phyloP scores from a whole-genome alignment of 164 flowering plant genomes.

The Litsea cubeba region DNA sequence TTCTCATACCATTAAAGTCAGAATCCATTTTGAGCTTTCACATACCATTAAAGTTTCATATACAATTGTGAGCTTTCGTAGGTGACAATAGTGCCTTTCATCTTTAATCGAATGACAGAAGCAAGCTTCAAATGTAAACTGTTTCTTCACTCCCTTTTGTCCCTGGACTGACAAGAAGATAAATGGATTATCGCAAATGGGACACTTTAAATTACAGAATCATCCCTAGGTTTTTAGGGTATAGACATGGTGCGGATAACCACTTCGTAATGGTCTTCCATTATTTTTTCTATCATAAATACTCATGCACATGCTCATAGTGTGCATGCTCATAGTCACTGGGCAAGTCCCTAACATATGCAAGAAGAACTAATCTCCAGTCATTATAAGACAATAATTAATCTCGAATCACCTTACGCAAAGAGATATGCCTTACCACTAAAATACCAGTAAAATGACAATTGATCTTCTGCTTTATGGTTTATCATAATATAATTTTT shows the following conservation, averaged over 20 bases:
- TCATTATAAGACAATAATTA: too few species aligned
- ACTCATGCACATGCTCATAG: too few species aligned
- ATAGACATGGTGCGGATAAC: background rate
- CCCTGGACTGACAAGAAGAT: background rate
- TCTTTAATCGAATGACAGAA: background rate
- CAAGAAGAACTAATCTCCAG: too few species aligned
- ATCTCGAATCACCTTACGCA: too few species aligned
- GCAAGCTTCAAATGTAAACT: background rate
- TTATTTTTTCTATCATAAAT: too few species aligned
- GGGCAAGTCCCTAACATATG: too few species aligned
- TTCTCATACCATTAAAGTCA: background rate
- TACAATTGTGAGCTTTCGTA: background rate
- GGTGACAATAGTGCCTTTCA: background rate
- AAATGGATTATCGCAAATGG: background rate
- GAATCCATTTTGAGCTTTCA: background rate
- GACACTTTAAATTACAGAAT: background rate
- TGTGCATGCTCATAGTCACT: too few species aligned
- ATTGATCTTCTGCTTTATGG: too few species aligned
- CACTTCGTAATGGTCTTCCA: too few species aligned
- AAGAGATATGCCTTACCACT: too few species aligned
- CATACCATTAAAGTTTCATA: background rate
- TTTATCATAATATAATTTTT: too few species aligned
- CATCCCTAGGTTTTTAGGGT: background rate
- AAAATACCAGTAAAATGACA: too few species aligned
- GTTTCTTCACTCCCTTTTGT: background rate